phyloP scores from a whole-genome alignment of 1,284 basidiomycete genomes.

The Hortiboletus rubellus region DNA sequence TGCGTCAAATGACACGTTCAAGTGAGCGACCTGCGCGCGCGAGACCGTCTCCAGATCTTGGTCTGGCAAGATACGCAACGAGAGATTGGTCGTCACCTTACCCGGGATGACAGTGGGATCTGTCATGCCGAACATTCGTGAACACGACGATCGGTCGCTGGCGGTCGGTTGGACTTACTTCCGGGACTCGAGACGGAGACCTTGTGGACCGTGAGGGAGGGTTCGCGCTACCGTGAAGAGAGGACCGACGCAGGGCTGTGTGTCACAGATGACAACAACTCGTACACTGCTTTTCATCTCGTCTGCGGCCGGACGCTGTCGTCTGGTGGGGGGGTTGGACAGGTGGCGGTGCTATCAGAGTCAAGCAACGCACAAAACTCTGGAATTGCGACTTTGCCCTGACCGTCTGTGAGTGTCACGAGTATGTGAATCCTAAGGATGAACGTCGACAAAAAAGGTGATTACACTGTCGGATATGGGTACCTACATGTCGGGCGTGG shows the following conservation, averaged over 20 bases:
- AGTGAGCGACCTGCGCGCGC: slow-evolving; percentile 57
- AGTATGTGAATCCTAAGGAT: slow-evolving; percentile 73
- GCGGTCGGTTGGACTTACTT: slow-evolving; percentile 46
- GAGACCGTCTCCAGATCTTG: slow-evolving; percentile 79
- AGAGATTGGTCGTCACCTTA: slow-evolving; percentile 77
- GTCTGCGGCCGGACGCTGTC: slow-evolving; percentile 70
- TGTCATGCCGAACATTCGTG: slow-evolving; percentile 29
- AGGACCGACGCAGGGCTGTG: slow-evolving; percentile 66
- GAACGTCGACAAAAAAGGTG: slow-evolving; percentile 8
- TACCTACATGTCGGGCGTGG: slow-evolving; percentile 85
- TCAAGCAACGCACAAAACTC: slow-evolving; percentile 66
- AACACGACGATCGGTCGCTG: background rate
- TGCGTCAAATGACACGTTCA: slow-evolving; percentile 59
- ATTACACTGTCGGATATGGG: background rate
- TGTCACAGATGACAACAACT: slow-evolving; percentile 66
- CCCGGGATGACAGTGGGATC: slow-evolving; percentile 88
- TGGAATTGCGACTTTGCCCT: slow-evolving; percentile 69
- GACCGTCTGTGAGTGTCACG: slow-evolving; percentile 63
- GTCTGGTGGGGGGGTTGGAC: slow-evolving; percentile 46
- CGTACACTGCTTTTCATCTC: slow-evolving; percentile 68
- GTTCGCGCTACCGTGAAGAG: slow-evolving; percentile 77
- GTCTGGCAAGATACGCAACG: slow-evolving; percentile 91
- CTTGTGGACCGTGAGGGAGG: slow-evolving; percentile 71
- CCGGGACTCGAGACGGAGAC: slow-evolving; percentile 73
- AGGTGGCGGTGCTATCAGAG: background rate